Evolutionary conservation across 2,329 filamentous ascomycete genomes (phyloP).

Genomic region (Ceratocystis albifundus): DNA sequence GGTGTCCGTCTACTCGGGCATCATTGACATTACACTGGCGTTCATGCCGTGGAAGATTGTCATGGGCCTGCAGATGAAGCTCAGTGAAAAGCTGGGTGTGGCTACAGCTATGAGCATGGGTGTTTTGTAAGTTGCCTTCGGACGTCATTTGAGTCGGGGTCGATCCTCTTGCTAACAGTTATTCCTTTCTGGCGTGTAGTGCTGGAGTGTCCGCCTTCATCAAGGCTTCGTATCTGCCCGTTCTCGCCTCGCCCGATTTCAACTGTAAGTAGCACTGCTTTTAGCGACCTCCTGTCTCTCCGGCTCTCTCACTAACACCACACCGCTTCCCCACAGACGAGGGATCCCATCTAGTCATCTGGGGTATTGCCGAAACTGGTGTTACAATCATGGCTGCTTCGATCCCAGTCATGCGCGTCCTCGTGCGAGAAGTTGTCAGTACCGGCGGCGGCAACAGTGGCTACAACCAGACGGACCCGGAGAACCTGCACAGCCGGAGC

Average conservation of each 20-base stretch:
- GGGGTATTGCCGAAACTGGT: conserved; percentile 23
- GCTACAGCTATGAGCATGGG: conserved; percentile 27
- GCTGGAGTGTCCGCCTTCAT: conserved; percentile 21
- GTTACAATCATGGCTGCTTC: conserved; percentile 26
- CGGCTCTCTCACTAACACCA: not conserved
- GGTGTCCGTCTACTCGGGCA: conserved; percentile 23
- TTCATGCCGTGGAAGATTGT: conserved; percentile 27
- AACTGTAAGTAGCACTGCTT: conserved; percentile 1
- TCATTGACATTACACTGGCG: conserved; percentile 25
- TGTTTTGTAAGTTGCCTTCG: conserved; percentile 25
- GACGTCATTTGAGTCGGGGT: not conserved
- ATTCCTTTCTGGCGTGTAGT: not conserved
- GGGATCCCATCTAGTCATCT: conserved; percentile 23
- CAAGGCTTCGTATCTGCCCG: conserved; percentile 13
- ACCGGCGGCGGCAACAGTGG: conserved; percentile 16
- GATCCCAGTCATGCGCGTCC: conserved; percentile 26
- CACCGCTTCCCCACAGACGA: not conserved
- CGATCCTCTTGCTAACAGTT: not conserved
- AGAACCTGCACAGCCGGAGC: not conserved
- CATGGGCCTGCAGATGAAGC: conserved; percentile 27
- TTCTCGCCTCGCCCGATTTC: conserved; percentile 16
- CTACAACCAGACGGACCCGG: conserved; percentile 22
- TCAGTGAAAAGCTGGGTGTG: conserved; percentile 27
- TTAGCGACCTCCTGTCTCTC: not conserved
- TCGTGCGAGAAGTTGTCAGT: conserved; percentile 24